Base-by-base conservation (phyloP, 345 rosid species). In the Populus davidiana region DNA sequence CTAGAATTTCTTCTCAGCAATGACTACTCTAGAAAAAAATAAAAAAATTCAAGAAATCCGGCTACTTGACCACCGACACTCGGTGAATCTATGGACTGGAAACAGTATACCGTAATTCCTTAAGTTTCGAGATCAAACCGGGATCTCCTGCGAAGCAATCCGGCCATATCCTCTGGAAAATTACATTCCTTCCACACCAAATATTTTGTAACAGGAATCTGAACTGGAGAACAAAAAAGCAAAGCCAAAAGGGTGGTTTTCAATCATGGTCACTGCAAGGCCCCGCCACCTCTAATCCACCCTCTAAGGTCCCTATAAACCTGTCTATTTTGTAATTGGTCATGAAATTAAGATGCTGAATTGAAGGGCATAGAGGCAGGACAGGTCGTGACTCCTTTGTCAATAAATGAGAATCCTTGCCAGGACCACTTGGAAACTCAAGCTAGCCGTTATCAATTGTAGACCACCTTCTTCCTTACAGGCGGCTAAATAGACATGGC, bases 201-300 rank as follows among this genome's bases (percentile, higher is more conserved):
- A 52, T 6, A 20, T 20, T 20, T 20, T 20, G 59, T 8, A 6
- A 0, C 59, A 38, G 43, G 63, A 71, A 72, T 54, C 65, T 14
- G 17, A 20, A 72, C 44, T 12, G 61, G 18, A 21, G 49, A 36
- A 23, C 50, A 38, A 1, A 14, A 6, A 7, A 6, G 18, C 67
- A 23, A 72, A 72, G 75, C 67, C n/a, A 36, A 36, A 16, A 6
- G 67, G 33, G 67, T 13, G n/a, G 21, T 36, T 72, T 72, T 72
- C 61, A 29, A 49, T 56, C 5, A 33, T 21, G 74, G 56, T 11
- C 7, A 1, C 27, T n/a, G 0, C 11, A n/a, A 25, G 4, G 0
- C 27, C 29, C 5, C 29, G 18, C 7, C 62, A 17, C 8, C n/a
- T 33, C 36, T 33, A 33, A 33, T 33, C 20, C 41, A 4, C 62